These are phyloP conservation scores for Clitoria ternatea DNA, from an alignment of 306 rosid species.

Conservation along the genomic window DNA sequence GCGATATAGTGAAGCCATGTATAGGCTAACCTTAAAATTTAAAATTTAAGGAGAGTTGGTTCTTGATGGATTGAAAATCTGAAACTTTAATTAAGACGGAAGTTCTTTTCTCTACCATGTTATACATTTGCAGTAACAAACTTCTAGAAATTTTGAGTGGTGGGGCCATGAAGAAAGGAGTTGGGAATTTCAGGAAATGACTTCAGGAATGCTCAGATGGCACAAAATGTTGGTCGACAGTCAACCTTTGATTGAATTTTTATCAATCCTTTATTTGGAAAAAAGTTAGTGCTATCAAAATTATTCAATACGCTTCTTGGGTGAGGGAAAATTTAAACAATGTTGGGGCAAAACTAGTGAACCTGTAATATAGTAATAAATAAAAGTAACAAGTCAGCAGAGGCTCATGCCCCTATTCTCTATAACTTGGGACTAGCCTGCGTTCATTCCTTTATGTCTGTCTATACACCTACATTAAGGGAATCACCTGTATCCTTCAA, in stretches of 20 bases:
- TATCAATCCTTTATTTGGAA: neutral
- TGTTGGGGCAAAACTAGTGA: neutral
- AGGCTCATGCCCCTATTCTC: neutral
- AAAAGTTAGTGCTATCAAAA: neutral
- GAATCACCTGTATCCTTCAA: neutral
- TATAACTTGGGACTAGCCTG: neutral
- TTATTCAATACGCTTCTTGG: neutral
- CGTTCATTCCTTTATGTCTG: neutral
- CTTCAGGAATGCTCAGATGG: neutral
- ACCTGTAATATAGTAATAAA: neutral
- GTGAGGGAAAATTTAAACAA: neutral
- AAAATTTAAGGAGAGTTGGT: neutral
- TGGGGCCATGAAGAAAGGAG: neutral
- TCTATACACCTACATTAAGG: neutral
- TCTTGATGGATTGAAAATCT: neutral
- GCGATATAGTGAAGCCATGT: neutral
- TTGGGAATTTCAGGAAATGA: neutral
- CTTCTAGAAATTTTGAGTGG: neutral
- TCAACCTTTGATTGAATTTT: neutral
- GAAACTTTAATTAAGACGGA: neutral
- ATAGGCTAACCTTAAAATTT: neutral
- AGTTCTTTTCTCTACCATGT: neutral
- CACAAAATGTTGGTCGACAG: neutral
- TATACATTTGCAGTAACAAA: neutral
- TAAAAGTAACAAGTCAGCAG: neutral